These are phyloP conservation scores for Dryas drummondii DNA, from an alignment of 306 rosid genomes.

Conservation along the genomic window DNA sequence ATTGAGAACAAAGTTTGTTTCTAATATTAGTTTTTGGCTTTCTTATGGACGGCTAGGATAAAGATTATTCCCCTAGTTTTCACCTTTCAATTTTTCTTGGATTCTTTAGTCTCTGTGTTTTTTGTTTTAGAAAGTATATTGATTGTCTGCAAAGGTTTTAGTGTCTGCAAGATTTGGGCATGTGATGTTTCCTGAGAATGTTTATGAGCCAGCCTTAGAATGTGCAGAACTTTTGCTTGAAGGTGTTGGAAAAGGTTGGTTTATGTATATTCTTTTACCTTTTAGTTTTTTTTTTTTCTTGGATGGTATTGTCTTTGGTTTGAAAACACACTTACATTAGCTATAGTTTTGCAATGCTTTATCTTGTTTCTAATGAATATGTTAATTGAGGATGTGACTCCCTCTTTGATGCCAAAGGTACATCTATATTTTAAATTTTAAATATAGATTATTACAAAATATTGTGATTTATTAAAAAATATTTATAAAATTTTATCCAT, in stretches of 20 bases:
- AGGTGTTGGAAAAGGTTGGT: constrained; percentile 84
- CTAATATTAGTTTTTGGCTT: not conserved
- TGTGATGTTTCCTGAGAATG: constrained; percentile 98
- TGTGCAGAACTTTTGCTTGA: constrained; percentile 92
- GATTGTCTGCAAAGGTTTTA: not conserved
- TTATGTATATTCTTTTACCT: constrained; percentile 12
- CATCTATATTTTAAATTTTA: constrained; percentile 28
- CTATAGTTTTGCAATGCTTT: not conserved
- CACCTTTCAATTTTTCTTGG: not conserved
- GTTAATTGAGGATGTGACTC: constrained; percentile 4
- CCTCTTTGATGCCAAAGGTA: constrained; percentile 12
- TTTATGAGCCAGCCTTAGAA: constrained; percentile 83
- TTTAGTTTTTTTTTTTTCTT: not conserved
- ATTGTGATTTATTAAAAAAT: constrained; percentile 1
- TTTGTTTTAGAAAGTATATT: not conserved
- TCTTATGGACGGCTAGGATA: not conserved
- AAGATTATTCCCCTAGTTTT: not conserved
- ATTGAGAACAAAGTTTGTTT: not conserved
- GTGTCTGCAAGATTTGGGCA: constrained; percentile 86
- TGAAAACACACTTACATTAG: not conserved
- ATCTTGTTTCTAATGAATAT: constrained; percentile 13
- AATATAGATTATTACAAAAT: constrained; percentile 39
- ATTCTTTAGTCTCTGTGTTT: not conserved
- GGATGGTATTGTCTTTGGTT: not conserved
- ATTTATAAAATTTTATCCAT: constrained; percentile 16